A percentile compares a stretch with the other conserved stretches of the same genome.
phyloP scores from a whole-genome alignment of 768 basidiomycete species.

The Tubosaeta sp. region DNA sequence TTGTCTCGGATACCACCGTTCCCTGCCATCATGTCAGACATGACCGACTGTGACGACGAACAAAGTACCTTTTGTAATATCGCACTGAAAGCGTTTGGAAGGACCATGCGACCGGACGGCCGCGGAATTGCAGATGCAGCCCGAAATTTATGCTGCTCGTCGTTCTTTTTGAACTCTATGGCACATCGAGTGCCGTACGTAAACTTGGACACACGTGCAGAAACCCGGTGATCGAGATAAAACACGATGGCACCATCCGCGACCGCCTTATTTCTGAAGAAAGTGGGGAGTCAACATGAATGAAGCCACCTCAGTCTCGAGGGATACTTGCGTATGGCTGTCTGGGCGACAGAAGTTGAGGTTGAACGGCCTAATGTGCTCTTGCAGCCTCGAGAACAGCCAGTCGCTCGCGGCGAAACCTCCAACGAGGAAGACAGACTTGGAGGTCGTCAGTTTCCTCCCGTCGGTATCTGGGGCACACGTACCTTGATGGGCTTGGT shows the following conservation, averaged over 20 bases:
- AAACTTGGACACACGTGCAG: conserved; percentile 35
- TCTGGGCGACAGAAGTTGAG: conserved; percentile 48
- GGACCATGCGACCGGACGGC: conserved; percentile 29
- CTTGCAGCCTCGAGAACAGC: conserved; percentile 33
- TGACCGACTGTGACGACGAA: background rate
- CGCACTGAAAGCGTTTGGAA: conserved; percentile 31
- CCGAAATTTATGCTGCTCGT: conserved; percentile 29
- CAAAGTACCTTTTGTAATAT: conserved; percentile 26
- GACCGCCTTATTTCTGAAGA: conserved; percentile 43
- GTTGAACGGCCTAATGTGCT: conserved; percentile 30
- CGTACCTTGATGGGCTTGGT: conserved; percentile 24
- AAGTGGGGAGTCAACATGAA: background rate
- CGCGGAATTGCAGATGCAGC: conserved; percentile 26
- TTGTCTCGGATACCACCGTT: conserved; percentile 26
- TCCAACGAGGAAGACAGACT: conserved; percentile 42
- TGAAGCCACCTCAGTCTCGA: background rate
- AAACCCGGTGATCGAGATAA: conserved; percentile 41
- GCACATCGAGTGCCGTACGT: conserved; percentile 36
- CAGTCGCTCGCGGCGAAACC: conserved; percentile 44
- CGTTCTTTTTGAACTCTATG: conserved; percentile 25
- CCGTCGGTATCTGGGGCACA: background rate
- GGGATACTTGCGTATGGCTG: conserved; percentile 41
- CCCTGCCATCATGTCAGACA: conserved; percentile 17
- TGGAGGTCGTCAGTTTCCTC: conserved; percentile 1
- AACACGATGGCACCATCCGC: conserved; percentile 43